These are phyloP conservation scores for Pleurotus eryngii DNA, from an alignment of 768 basidiomycete species.

Conservation along the genomic window DNA sequence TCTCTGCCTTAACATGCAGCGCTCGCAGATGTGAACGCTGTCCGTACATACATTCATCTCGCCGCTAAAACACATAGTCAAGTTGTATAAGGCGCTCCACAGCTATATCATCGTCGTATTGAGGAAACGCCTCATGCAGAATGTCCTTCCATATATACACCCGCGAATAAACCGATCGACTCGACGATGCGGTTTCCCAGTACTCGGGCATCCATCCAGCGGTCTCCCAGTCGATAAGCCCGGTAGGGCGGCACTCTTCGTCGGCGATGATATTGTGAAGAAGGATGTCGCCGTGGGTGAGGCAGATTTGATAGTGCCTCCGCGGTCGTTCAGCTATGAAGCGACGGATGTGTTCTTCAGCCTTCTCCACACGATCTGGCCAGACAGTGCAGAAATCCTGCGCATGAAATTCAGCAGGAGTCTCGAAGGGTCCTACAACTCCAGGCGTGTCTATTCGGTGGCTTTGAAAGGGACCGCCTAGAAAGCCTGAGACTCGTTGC, in stretches of 20 bases:
- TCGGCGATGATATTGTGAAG: conserved; percentile 33
- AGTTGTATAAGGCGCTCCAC: conserved; percentile 4
- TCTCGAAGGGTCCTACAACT: neutral
- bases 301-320: conserved; percentile 12
- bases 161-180: neutral
- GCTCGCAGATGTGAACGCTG: too few species aligned
- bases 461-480: neutral
- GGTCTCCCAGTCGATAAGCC: conserved; percentile 23
- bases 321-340: conserved; percentile 7
- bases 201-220: conserved; percentile 23
- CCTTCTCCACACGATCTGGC: neutral
- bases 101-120: conserved; percentile 7
- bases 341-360: conserved; percentile 1
- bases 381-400: neutral
- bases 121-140: conserved; percentile 5
- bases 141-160: conserved; percentile 8
- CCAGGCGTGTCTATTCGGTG: neutral
- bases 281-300: conserved; percentile 34
- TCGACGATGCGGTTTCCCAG: conserved; percentile 14
- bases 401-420: neutral
- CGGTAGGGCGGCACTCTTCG: conserved; percentile 14
- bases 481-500: neutral
- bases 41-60: too few species aligned
- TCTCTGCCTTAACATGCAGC: too few species aligned
- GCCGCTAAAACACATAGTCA: neutral